These are phyloP conservation scores for Vanrija pseudolonga DNA, from an alignment of 1,284 basidiomycete genomes.

Conservation along the genomic window DNA sequence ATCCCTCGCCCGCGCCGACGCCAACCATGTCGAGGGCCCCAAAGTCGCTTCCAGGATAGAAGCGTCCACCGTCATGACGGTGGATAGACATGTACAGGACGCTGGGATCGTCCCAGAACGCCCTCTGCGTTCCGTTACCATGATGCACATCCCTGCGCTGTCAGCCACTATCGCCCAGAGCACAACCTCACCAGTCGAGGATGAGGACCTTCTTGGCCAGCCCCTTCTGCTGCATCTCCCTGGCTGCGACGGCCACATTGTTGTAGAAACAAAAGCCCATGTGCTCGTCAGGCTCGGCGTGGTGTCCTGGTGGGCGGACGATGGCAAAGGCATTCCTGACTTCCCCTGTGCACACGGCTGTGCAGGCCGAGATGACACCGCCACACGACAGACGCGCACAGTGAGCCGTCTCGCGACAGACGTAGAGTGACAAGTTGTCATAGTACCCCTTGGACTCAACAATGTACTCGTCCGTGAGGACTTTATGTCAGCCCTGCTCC, in stretches of 20 bases:
- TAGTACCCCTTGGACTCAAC: constrained; percentile 72
- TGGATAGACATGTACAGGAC: constrained; percentile 97
- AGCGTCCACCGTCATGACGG: constrained; percentile 83
- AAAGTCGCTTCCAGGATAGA: constrained; percentile 89
- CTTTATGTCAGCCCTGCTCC: constrained; percentile 49
- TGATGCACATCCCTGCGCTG: constrained; percentile 94
- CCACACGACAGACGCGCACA: constrained; percentile 88
- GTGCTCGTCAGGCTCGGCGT: constrained; percentile 94
- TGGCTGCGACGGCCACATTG: constrained; percentile 90
- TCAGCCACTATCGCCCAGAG: neutral
- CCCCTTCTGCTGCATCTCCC: constrained; percentile 68
- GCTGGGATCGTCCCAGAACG: constrained; percentile 85
- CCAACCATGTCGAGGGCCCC: constrained; percentile 83
- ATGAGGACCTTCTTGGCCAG: constrained; percentile 78
- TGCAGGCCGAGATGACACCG: constrained; percentile 85
- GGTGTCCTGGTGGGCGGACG: constrained; percentile 94
- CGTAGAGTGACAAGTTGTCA: constrained; percentile 85
- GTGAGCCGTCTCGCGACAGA: constrained; percentile 77
- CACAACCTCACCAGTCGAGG: constrained; percentile 76
- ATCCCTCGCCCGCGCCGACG: constrained; percentile 75
- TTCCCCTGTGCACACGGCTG: constrained; percentile 76
- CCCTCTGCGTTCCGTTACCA: constrained; percentile 94
- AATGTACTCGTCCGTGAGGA: constrained; percentile 68
- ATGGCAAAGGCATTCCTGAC: constrained; percentile 90
- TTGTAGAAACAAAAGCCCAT: constrained; percentile 99